These are phyloP conservation scores for thale cress (Arabidopsis thaliana) DNA, from an alignment of 345 rosid species.

Conservation along the genomic window TAIR10.1 NC_003076.8:19810501-19811000, in stretches of 20 bases:
- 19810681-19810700: slow-evolving; percentile 7
- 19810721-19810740: slow-evolving; percentile 22
- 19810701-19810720: slow-evolving; percentile 1
- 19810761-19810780: slow-evolving; percentile 4
- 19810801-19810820: not conserved
- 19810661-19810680: not conserved
- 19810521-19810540: slow-evolving; percentile 8
- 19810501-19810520: slow-evolving; percentile 25
- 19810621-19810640: slow-evolving; percentile 5
- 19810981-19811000: no score
- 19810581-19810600: slow-evolving; percentile 27
- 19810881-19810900: not conserved
- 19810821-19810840: not conserved
- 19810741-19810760: slow-evolving; percentile 11
- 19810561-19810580: not conserved
- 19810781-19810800: slow-evolving; percentile 29
- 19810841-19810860: not conserved
- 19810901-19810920: not conserved
- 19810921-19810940: no score
- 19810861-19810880: not conserved
- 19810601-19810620: slow-evolving; percentile 23
- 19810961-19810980: no score
- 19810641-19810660: not conserved
- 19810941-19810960: no score
- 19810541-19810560: not conserved